phyloP scores from a whole-genome alignment of 169 alveolate species.

The Plasmodium knowlesi region DNA sequence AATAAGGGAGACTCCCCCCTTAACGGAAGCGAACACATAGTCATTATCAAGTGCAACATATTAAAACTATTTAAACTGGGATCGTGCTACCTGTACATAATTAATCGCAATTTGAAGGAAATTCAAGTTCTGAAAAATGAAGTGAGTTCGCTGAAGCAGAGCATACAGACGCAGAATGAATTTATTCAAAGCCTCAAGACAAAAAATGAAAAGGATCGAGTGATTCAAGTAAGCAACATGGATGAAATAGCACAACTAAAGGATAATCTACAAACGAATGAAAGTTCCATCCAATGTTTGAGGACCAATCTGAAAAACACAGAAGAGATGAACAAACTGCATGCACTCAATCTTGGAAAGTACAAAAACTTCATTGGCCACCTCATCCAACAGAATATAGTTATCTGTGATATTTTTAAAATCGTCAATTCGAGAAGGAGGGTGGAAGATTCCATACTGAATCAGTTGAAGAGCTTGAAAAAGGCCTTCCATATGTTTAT shows the following conservation, averaged over 20 bases:
- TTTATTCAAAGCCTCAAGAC: constrained; percentile 25
- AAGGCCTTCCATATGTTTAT: not conserved
- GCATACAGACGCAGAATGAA: constrained; percentile 12
- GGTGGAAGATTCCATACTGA: not conserved
- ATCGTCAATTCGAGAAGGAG: not conserved
- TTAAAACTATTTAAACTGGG: constrained; percentile 48
- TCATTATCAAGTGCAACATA: constrained; percentile 33
- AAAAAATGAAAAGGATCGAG: constrained; percentile 29
- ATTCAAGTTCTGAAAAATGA: constrained; percentile 23
- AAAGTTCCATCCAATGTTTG: not conserved
- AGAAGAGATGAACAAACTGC: constrained; percentile 12
- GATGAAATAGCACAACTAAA: constrained; percentile 19
- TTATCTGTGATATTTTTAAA: constrained; percentile 47
- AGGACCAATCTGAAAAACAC: constrained; percentile 20
- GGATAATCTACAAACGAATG: constrained; percentile 10
- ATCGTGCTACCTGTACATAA: constrained; percentile 44
- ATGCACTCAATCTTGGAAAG: not conserved
- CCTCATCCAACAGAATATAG: constrained; percentile 8
- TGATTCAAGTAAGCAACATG: constrained; percentile 5
- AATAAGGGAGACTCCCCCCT: not conserved
- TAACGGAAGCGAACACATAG: constrained; percentile 1
- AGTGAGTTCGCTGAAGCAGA: constrained; percentile 13
- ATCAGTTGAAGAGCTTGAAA: not conserved
- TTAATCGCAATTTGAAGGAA: constrained; percentile 59
- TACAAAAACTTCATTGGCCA: constrained; percentile 31